Evolutionary conservation across 371 early-diverging fungal species (phyloP), one percentile per base, ranked within the genome.

Genomic region (Syncephalis plumigaleata): DNA sequence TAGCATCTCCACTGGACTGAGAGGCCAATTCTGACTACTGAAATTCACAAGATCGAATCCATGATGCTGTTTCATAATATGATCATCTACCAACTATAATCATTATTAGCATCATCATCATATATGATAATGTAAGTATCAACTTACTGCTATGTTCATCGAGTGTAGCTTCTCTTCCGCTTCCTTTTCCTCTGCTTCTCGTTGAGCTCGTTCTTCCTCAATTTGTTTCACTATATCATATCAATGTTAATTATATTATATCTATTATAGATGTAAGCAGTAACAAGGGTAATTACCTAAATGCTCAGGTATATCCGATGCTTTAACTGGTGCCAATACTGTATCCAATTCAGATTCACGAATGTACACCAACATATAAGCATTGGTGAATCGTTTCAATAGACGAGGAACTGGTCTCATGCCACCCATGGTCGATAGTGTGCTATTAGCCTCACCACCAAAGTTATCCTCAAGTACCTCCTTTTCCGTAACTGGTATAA

Each of bases 341-440:
- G 73, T 65, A 37, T 79, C 80, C 46, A 80, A 56, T 53, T 79
- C 70, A 11, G 68, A 58, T 60, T 87, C 77, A 47, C 90, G 79
- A 43, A 96, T 75, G 57, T 97, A 95, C 26, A 93, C 93, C 63
- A 95, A 67, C 93, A 95, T 94, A 64, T 95, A 95, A 0, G 98
- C 96, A 58, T 90, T 95, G 2, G 92, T 91, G 53, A 81, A 87
- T 5, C 86, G 77, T 57, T 81, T 87, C 39, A 59, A 50, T 27
- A 50, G 39, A 16, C 71, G 55, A 26, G 49, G 56, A 50, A 49
- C 52, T 15, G 57, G 55, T 48, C 61, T 57, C 54, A 54, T 53
- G 15, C 51, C 48, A n/a, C 50, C 42, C 36, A 37, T 18, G 22
- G 9, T 15, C 3, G 58, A 48, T 16, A 53, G 44, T 16, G 55